A percentile compares a stretch with the other conserved stretches of the same genome.
phyloP scores from a whole-genome alignment of 1,139 yeast species.

The Suhomyces guaymorum region DNA sequence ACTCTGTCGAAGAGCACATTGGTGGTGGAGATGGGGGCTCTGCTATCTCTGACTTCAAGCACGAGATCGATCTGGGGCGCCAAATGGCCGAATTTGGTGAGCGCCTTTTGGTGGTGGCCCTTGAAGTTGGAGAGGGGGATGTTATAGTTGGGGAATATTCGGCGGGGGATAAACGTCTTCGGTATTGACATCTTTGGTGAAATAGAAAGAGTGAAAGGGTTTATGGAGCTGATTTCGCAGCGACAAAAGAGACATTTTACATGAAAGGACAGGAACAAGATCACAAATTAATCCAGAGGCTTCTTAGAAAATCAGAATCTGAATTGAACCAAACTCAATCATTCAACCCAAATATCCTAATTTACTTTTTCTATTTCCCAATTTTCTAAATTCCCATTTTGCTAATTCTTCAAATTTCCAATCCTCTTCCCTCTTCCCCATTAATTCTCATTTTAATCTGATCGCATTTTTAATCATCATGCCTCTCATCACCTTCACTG shows the following conservation, averaged over 20 bases:
- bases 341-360: too few relatives aligned
- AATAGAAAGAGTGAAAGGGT: too few relatives aligned
- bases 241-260: too few relatives aligned
- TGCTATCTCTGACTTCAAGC: conserved; percentile 79
- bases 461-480: conserved; percentile 34
- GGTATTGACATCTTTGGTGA: too few relatives aligned
- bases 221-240: too few relatives aligned
- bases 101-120: conserved; percentile 87
- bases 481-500: conserved; percentile 86
- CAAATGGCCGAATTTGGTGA: conserved; percentile 64
- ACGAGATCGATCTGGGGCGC: conserved; percentile 82
- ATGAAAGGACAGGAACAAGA: too few relatives aligned
- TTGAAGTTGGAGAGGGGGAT: conserved; percentile 78
- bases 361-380: too few relatives aligned
- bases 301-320: too few relatives aligned
- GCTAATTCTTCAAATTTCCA: neutral
- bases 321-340: too few relatives aligned
- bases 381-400: too few relatives aligned
- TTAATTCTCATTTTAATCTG: neutral
- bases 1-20: conserved; percentile 78
- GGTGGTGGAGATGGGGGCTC: conserved; percentile 86
- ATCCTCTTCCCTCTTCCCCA: neutral
- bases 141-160: conserved; percentile 64
- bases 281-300: too few relatives aligned
- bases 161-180: conserved; percentile 48